A percentile compares a stretch with the other conserved stretches of the same genome.
Evolutionary conservation across 1,284 basidiomycete species (phyloP).

Genomic region (Moesziomyces parantarcticus): DNA sequence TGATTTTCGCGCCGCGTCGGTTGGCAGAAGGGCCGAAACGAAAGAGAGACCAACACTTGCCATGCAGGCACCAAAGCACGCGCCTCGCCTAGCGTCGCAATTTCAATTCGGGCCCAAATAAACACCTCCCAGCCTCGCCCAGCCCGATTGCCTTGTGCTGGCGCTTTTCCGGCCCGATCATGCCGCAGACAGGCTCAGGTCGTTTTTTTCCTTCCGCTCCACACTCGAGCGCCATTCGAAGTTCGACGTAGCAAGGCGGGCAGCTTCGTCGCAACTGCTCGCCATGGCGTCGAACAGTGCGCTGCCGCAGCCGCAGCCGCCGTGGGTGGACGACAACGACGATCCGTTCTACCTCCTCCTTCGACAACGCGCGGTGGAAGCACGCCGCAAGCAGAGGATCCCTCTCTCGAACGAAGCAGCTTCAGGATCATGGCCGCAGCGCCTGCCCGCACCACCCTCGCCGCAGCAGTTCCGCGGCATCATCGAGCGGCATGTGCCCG

Average conservation of each 20-base stretch:
- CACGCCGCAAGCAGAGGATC: constrained; percentile 21
- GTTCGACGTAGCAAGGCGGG: no score
- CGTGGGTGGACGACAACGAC: not conserved
- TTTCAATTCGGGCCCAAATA: not conserved
- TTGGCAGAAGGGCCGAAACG: not conserved
- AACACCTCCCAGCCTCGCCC: not conserved
- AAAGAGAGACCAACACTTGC: not conserved
- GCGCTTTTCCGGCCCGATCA: not conserved
- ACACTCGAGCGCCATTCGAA: not conserved
- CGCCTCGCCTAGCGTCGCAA: not conserved
- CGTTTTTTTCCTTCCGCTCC: not conserved
- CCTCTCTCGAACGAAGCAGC: constrained; percentile 6
- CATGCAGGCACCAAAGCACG: not conserved
- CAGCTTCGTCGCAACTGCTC: not conserved
- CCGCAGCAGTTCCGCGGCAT: constrained; percentile 11
- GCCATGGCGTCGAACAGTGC: not conserved
- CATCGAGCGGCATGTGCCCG: constrained; percentile 41
- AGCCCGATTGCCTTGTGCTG: no score
- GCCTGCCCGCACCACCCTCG: constrained; percentile 18
- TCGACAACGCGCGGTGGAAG: constrained; percentile 19
- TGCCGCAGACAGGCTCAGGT: not conserved
- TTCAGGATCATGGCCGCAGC: constrained; percentile 14
- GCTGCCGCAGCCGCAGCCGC: not conserved
- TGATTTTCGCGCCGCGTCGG: no score
- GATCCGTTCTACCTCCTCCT: constrained; percentile 40